Evolutionary conservation across 1,284 basidiomycete genomes (phyloP).

Genomic region (Termitomyces sp.): DNA sequence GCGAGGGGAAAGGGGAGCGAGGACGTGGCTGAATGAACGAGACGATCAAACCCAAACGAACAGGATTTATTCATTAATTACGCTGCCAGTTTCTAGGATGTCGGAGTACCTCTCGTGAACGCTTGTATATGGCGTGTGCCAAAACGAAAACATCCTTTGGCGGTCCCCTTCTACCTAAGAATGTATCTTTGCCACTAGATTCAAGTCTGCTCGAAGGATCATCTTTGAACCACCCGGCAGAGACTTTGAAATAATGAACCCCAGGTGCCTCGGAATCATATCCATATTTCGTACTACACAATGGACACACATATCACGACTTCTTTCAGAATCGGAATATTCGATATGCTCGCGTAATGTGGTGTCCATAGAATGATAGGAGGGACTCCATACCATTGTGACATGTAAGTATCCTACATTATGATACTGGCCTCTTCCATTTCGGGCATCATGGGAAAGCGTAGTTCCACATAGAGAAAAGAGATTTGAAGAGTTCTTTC

Average conservation of each 20-base stretch:
- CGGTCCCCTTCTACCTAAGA: too few relatives aligned
- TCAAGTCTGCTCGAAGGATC: conserved; percentile 38
- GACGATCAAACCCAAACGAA: not conserved
- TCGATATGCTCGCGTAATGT: too few relatives aligned
- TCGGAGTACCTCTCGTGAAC: not conserved
- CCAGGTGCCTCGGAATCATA: conserved; percentile 24
- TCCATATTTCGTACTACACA: too few relatives aligned
- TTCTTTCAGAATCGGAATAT: not conserved
- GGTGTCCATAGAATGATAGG: too few relatives aligned
- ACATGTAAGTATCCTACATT: not conserved
- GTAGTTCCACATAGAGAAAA: not conserved
- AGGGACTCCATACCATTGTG: too few relatives aligned
- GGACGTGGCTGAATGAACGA: not conserved
- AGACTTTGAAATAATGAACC: conserved; percentile 58
- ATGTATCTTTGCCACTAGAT: not conserved
- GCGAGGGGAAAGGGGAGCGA: conserved; percentile 4
- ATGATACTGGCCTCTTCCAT: not conserved
- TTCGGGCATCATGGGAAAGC: not conserved
- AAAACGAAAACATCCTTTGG: not conserved
- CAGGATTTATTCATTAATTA: not conserved
- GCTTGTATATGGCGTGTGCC: not conserved
- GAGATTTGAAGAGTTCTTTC: not conserved
- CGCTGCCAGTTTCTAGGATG: not conserved
- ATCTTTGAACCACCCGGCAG: conserved; percentile 60
- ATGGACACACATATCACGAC: not conserved